Base-by-base conservation (phyloP, 352 stramenopile species). In the Albugo laibachii region DNA sequence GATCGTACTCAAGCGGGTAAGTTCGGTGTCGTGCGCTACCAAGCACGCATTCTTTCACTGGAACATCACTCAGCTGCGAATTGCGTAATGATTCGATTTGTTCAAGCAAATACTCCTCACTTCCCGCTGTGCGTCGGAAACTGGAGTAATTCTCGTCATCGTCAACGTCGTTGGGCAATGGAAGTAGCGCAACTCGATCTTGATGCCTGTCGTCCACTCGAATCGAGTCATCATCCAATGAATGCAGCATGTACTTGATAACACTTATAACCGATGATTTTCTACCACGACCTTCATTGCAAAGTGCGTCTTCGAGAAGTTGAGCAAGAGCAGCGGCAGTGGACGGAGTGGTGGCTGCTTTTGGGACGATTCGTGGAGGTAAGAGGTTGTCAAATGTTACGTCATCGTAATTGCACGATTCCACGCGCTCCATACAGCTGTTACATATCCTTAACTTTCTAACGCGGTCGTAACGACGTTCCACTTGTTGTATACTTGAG, bases 21-120 rank as follows among this genome's bases (percentile, higher is more conserved):
- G n/a, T 61, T 42, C 72, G 66, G 34, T 54, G 52, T 36, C 65
- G 57, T 11, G 57, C 55, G 46, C 77, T 77, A 18, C 65, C 66
- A 13, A 84, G 52, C 0, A 60, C 53, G 20, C 62, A 72, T 12
- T 71, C 41, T 6, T 63, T 56, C 31, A 69, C 47, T 11, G 61
- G 57, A 2, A 63, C 41, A 2, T 54, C 48, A 21, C 63, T 47
- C 20, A 31, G 24, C 24, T 31, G 24, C 3, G 24, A 31, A 31
- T 43, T 8, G 3, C 19, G 16, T 24, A 43, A 43, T 8, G 19
- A 31, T 31, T 8, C 24, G 8, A 31, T 31, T 31, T 31, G 24
- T 31, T 31, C 24, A 31, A 31, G 24, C 8, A 31, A 31, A 31
- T 8, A 31, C 8, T 31, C 24, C 24, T 31, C 24, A 31, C 24